Percentiles rank a stretch among this genome's conserved stretches.
These are phyloP conservation scores for Eucalyptus decipiens DNA, from an alignment of 345 rosid genomes.

Conservation along the genomic window DNA sequence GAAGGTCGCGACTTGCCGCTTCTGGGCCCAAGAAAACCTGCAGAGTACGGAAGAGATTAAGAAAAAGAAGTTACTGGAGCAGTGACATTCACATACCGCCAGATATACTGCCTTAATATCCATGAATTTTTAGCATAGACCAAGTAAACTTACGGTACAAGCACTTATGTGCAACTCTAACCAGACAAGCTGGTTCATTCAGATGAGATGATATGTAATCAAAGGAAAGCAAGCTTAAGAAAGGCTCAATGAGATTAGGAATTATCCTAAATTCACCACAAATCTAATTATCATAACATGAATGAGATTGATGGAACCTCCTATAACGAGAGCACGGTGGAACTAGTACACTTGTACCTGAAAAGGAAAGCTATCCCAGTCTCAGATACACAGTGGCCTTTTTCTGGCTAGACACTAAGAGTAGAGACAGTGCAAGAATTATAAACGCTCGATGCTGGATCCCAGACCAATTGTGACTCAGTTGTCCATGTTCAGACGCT, in stretches of 20 bases:
- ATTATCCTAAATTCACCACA: neutral
- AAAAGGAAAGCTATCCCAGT: neutral
- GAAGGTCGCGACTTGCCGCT: constrained; percentile 28
- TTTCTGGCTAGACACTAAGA: neutral
- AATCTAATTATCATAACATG: neutral
- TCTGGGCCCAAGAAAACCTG: constrained; percentile 56
- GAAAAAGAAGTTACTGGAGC: neutral
- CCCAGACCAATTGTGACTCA: neutral
- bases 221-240: neutral
- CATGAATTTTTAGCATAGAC: neutral
- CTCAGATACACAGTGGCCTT: neutral
- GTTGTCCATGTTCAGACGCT: neutral
- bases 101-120: neutral
- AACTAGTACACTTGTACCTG: neutral
- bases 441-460: neutral
- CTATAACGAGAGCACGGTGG: neutral
- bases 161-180: neutral
- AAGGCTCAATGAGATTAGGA: neutral
- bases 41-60: neutral
- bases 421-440: neutral
- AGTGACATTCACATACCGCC: neutral
- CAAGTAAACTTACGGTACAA: neutral
- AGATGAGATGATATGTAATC: neutral
- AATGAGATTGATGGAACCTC: neutral
- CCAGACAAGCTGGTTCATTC: neutral